phyloP scores from a whole-genome alignment of 257 asterid genomes.

The Nemophila menziesii region DNA sequence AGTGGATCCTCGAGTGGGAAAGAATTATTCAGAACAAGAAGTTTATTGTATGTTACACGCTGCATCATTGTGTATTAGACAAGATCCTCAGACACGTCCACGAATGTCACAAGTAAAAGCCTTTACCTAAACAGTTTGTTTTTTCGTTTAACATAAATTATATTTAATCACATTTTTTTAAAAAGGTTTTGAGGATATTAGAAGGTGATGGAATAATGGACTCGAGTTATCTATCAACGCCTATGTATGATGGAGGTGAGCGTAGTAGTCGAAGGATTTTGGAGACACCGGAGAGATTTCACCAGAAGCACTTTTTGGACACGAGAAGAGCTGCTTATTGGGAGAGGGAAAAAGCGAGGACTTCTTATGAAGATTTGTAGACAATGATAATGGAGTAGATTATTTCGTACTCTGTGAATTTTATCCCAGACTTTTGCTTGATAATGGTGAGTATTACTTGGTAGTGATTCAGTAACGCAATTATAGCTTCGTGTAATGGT shows the following conservation, averaged over 20 bases:
- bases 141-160: too few species aligned
- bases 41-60: constrained; percentile 83
- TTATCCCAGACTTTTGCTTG: too few species aligned
- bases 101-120: constrained; percentile 82
- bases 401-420: too few species aligned
- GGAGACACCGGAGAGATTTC: constrained; percentile 33
- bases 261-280: constrained; percentile 63
- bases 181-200: constrained; percentile 70
- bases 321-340: constrained; percentile 19
- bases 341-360: constrained; percentile 14
- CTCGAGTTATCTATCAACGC: constrained; percentile 35
- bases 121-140: too few species aligned
- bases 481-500: too few species aligned
- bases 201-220: constrained; percentile 74
- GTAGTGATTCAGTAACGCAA: too few species aligned
- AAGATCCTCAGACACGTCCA: constrained; percentile 87
- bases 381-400: too few species aligned
- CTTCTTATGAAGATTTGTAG: background rate
- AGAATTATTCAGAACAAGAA: constrained; percentile 46
- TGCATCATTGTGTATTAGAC: constrained; percentile 70
- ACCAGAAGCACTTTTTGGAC: constrained; percentile 30
- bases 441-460: too few species aligned
- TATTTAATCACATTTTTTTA: background rate
- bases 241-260: constrained; percentile 52
- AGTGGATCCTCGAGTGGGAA: constrained; percentile 62